Conservation (phyloP, 2,329 filamentous ascomycete genomes). For the Dothistroma pini region DNA sequence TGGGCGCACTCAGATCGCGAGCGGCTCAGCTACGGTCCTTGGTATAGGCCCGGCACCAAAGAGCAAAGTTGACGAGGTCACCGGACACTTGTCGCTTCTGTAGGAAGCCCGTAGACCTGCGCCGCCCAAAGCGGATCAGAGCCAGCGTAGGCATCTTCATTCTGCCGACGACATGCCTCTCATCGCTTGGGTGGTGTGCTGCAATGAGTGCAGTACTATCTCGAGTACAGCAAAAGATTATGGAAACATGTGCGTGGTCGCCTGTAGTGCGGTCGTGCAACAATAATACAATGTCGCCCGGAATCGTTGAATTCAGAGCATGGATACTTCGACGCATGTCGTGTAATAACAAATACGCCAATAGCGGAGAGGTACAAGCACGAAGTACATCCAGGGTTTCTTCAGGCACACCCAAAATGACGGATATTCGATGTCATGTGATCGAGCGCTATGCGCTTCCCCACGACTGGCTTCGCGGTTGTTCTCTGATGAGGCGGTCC, state of each 20-base stretch:
- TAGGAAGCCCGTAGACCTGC: conserved; percentile 42
- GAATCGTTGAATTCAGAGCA: no score
- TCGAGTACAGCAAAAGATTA: background rate
- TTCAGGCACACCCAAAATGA: background rate
- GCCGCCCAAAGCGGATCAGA: background rate
- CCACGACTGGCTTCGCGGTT: background rate
- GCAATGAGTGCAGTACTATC: background rate
- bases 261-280: background rate
- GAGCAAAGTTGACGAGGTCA: conserved; percentile 81
- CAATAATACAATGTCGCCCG: background rate
- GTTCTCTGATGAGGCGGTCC: background rate
- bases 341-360: background rate
- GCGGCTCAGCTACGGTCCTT: conserved; percentile 86
- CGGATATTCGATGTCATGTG: background rate
- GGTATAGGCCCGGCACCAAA: conserved; percentile 72
- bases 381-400: background rate
- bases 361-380: background rate
- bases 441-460: background rate
- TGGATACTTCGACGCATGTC: background rate
- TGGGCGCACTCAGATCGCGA: conserved; percentile 94
- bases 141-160: background rate
- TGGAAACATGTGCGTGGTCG: background rate
- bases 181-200: background rate
- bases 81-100: conserved; percentile 77
- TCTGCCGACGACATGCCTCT: background rate